These are phyloP conservation scores for Powellomyces hirtus DNA, from an alignment of 192 early-diverging fungal species.

Conservation along the genomic window DNA sequence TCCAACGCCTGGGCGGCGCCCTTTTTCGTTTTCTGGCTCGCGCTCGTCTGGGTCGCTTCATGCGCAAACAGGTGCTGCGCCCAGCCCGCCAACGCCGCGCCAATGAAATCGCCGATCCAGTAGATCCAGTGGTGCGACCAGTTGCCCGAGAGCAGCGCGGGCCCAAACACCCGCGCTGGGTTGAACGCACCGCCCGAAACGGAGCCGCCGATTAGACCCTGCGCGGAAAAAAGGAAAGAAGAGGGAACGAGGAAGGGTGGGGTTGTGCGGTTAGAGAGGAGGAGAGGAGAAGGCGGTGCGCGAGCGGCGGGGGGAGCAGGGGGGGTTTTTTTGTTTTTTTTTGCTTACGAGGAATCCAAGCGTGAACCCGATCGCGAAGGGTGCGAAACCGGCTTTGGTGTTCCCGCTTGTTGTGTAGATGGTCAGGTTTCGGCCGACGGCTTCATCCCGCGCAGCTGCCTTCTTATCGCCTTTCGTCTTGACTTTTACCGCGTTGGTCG, in stretches of 20 bases:
- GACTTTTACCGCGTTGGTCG: slow-evolving; percentile 47
- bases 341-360: slow-evolving; percentile 45
- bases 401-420: slow-evolving; percentile 66
- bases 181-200: slow-evolving; percentile 63
- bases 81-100: slow-evolving; percentile 53
- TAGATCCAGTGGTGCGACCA: slow-evolving; percentile 62
- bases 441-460: slow-evolving; percentile 17
- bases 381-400: slow-evolving; percentile 66
- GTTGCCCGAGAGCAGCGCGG: slow-evolving; percentile 50
- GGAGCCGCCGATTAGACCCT: slow-evolving; percentile 52
- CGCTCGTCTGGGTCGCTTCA: slow-evolving; percentile 42
- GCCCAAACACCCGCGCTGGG: slow-evolving; percentile 61
- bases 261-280: background rate
- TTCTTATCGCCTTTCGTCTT: slow-evolving; percentile 10
- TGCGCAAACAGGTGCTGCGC: slow-evolving; percentile 56
- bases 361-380: slow-evolving; percentile 60
- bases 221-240: slow-evolving; percentile 4
- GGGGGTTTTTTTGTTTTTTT: background rate
- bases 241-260: background rate
- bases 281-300: background rate
- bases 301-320: too few relatives aligned
- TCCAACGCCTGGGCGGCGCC: slow-evolving; percentile 9
- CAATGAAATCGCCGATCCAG: slow-evolving; percentile 56
- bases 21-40: slow-evolving; percentile 31
- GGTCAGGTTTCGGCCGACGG: slow-evolving; percentile 53